These are phyloP conservation scores for Pseudogymnoascus sp. DNA, from an alignment of 2,329 filamentous ascomycete genomes.

Conservation along the genomic window DNA sequence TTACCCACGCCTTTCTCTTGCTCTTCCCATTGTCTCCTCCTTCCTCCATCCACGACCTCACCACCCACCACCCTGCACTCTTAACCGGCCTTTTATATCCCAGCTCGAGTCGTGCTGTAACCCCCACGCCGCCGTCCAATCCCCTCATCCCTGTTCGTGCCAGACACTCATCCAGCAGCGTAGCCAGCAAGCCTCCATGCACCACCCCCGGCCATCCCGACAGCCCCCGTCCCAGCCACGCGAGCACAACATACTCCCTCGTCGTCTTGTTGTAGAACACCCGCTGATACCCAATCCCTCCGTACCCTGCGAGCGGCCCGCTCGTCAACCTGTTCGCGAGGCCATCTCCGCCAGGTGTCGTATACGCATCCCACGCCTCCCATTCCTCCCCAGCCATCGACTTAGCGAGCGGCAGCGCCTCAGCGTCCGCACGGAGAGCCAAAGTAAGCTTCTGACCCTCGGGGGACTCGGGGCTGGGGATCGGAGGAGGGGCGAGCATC, in stretches of 20 bases:
- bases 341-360: conserved; percentile 17
- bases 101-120: conserved; percentile 51
- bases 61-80: conserved; percentile 55
- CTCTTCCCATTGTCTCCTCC: conserved; percentile 27
- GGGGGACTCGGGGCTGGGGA: conserved; percentile 32
- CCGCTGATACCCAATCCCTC: conserved; percentile 45
- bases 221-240: conserved; percentile 58
- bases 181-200: conserved; percentile 64
- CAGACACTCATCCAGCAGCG: conserved; percentile 60
- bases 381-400: conserved; percentile 37
- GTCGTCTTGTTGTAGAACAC: conserved; percentile 55
- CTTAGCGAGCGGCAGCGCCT: conserved; percentile 38
- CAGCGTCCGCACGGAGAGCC: conserved; percentile 35
- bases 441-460: conserved; percentile 35
- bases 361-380: conserved; percentile 36
- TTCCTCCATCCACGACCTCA: conserved; percentile 41
- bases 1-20: conserved; percentile 46
- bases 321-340: conserved; percentile 31
- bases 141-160: conserved; percentile 50
- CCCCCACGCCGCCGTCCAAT: conserved; percentile 41
- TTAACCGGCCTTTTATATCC: conserved; percentile 54
- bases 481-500: conserved; percentile 36
- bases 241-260: conserved; percentile 51
- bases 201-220: conserved; percentile 64
- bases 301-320: conserved; percentile 35